These are phyloP conservation scores for Diaporthe ampelina DNA, from an alignment of 2,329 filamentous ascomycete species.

Conservation along the genomic window DNA sequence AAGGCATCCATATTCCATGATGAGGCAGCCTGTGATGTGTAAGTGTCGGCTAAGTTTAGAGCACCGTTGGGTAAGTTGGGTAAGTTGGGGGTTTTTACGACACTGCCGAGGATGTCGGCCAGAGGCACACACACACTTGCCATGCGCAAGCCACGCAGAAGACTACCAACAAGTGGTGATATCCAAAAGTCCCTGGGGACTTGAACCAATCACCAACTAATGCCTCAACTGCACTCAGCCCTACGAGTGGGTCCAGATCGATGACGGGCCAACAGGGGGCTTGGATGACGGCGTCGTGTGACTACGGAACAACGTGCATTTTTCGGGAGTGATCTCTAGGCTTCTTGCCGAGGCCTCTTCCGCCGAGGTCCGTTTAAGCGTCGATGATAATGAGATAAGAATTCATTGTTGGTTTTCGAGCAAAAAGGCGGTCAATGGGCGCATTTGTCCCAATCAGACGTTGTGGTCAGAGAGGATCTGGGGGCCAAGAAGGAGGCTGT, in stretches of 20 bases:
- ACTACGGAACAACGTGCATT: not conserved
- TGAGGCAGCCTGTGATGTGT: slow-evolving; percentile 25
- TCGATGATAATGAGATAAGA: not conserved
- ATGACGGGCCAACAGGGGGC: not conserved
- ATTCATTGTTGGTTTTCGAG: not conserved
- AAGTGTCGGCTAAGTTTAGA: slow-evolving; percentile 29
- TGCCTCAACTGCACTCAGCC: not conserved
- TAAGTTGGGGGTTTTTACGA: not conserved
- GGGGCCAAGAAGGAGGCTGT: slow-evolving; percentile 22
- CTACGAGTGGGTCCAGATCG: not conserved
- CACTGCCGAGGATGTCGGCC: slow-evolving; percentile 5
- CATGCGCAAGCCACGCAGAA: not conserved
- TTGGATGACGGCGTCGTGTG: not conserved
- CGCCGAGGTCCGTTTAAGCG: not conserved
- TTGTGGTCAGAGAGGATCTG: not conserved
- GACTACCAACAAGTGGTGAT: not conserved
- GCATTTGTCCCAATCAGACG: slow-evolving; percentile 11
- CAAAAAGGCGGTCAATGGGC: not conserved
- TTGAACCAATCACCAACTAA: not conserved
- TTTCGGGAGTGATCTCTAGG: not conserved
- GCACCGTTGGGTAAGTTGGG: not conserved
- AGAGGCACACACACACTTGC: not conserved
- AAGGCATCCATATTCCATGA: not conserved
- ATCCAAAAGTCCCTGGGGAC: not conserved
- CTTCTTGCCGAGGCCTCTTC: not conserved